A percentile compares a stretch with the other conserved stretches of the same genome.
phyloP scores from a whole-genome alignment of 345 rosid species.

The Salix viminalis region DNA sequence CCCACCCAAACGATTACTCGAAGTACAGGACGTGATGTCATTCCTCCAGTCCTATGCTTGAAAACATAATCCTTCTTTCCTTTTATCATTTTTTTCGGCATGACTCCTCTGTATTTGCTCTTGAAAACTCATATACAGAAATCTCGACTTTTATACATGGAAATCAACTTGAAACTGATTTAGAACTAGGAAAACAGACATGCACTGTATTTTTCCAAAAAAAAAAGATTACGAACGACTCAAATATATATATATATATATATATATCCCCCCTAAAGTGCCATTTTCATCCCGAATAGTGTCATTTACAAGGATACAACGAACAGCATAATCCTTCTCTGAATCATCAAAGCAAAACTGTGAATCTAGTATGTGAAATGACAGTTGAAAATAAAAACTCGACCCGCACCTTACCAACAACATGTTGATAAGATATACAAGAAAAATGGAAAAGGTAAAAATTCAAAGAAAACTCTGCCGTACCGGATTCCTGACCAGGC shows the following conservation, averaged over 20 bases:
- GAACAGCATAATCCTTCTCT: neutral
- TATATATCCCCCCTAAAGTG: neutral
- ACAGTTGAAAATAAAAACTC: neutral
- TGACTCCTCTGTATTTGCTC: neutral
- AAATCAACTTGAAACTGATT: neutral
- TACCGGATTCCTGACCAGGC: constrained; percentile 5
- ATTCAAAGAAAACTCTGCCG: neutral
- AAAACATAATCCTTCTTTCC: neutral
- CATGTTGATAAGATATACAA: constrained; percentile 19
- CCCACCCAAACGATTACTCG: neutral
- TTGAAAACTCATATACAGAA: neutral
- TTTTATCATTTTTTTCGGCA: neutral
- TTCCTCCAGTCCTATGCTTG: neutral
- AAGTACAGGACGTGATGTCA: neutral
- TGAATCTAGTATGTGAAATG: constrained; percentile 9
- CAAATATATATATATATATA: neutral
- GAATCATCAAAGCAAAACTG: constrained; percentile 17
- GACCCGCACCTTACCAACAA: constrained; percentile 6
- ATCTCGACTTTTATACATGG: neutral
- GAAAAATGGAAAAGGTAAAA: neutral
- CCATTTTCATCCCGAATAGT: constrained; percentile 2
- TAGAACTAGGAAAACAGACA: neutral
- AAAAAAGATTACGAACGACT: no score
- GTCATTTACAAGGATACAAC: constrained; percentile 28
- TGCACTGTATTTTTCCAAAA: neutral